Percentiles rank a stretch among this genome's conserved stretches.
These are phyloP conservation scores for Allium sativum DNA, from an alignment of 106 monocot genomes.

Conservation along the genomic window DNA sequence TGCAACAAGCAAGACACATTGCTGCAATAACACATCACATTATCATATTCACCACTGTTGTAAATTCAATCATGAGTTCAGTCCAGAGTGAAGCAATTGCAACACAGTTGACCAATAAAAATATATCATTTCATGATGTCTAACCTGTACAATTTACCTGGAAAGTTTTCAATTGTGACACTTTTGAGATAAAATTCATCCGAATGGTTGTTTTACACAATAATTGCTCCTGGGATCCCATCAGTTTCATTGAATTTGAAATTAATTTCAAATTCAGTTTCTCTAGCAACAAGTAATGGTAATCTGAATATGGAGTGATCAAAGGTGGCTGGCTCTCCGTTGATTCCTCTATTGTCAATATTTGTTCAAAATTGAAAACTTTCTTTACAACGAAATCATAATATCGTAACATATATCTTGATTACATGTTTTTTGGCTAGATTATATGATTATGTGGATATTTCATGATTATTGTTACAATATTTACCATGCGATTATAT, in stretches of 20 bases:
- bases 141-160: constrained; percentile 56
- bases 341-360: constrained; percentile 19
- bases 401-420: not conserved
- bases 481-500: no score
- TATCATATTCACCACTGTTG: no score
- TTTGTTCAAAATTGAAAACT: constrained; percentile 8
- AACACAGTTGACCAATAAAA: not conserved
- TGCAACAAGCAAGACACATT: constrained; percentile 20
- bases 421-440: not conserved
- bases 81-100: no score
- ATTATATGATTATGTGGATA: no score
- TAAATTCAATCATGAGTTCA: not conserved
- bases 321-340: constrained; percentile 18
- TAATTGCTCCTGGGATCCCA: constrained; percentile 30
- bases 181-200: constrained; percentile 46
- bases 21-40: constrained; percentile 13
- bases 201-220: constrained; percentile 31
- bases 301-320: constrained; percentile 9
- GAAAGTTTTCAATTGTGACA: constrained; percentile 34
- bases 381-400: not conserved
- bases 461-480: no score
- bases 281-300: constrained; percentile 9
- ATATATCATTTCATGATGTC: not conserved
- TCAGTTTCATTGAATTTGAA: constrained; percentile 20
- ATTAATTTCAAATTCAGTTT: constrained; percentile 13